phyloP scores from a whole-genome alignment of 2,329 filamentous ascomycete genomes.

The Albophoma yamanashiensis region DNA sequence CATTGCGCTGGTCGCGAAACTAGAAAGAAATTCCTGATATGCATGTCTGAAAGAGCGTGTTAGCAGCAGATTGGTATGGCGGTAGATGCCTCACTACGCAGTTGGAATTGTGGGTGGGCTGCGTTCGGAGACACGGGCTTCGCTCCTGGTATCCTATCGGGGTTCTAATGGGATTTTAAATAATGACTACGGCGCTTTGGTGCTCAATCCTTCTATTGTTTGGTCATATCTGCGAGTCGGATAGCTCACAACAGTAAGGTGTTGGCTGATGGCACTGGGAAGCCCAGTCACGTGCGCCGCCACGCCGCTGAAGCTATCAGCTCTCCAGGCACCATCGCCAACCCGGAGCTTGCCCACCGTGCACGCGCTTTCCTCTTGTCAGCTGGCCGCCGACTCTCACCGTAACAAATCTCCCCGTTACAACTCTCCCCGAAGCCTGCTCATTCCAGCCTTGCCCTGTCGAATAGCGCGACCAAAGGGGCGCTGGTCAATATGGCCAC shows the following conservation, averaged over 20 bases:
- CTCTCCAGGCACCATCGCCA: not conserved
- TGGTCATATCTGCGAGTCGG: not conserved
- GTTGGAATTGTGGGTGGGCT: not conserved
- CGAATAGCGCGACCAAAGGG: not conserved
- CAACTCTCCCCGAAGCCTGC: not conserved
- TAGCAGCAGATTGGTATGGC: not conserved
- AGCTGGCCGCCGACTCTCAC: too few relatives aligned
- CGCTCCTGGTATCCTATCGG: not conserved
- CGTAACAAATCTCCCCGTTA: too few relatives aligned
- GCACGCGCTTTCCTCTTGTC: not conserved
- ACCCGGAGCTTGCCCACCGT: not conserved
- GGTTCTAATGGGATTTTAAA: not conserved
- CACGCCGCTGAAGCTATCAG: not conserved
- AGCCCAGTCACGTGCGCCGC: not conserved
- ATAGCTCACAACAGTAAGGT: not conserved
- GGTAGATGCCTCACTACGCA: not conserved
- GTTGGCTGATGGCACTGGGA: not conserved
- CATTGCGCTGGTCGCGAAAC: not conserved
- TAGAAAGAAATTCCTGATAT: not conserved
- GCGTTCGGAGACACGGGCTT: not conserved
- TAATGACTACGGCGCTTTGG: not conserved
- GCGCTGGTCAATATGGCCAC: conserved; percentile 46
- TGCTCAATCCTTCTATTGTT: not conserved
- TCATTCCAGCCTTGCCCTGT: not conserved
- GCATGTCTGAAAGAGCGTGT: not conserved